Evolutionary conservation across 148 eudicot species (phyloP).

Genomic region (Rhododendron williamsianum): DNA sequence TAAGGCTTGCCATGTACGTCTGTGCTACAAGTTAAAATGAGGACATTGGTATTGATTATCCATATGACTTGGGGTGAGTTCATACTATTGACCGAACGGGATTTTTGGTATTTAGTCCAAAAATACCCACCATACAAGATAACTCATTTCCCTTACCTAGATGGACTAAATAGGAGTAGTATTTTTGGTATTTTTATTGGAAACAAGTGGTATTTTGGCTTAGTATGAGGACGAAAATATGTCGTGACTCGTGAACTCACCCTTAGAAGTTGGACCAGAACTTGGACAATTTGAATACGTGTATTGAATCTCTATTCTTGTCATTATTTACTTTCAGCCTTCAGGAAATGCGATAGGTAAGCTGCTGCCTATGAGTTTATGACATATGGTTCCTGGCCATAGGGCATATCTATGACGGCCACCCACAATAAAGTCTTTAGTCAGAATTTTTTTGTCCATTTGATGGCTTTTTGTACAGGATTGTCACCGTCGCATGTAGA

Average conservation of each 20-base stretch:
- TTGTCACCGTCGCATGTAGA: constrained; percentile 10
- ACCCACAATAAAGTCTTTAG: background rate
- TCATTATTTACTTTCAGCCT: background rate
- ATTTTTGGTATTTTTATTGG: too few relatives aligned
- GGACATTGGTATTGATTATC: background rate
- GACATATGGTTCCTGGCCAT: background rate
- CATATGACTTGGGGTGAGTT: too few relatives aligned
- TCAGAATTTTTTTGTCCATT: background rate
- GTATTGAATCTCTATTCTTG: background rate
- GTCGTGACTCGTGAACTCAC: too few relatives aligned
- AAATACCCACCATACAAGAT: too few relatives aligned
- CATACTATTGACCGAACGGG: too few relatives aligned
- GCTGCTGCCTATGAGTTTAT: background rate
- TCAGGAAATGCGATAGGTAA: background rate
- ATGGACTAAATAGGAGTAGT: too few relatives aligned
- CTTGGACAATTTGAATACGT: background rate
- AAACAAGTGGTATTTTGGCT: too few relatives aligned
- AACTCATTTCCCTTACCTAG: too few relatives aligned
- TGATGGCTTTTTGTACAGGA: constrained; percentile 19
- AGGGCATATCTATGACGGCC: background rate
- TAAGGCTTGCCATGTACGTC: background rate
- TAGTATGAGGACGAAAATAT: too few relatives aligned
- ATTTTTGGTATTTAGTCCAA: too few relatives aligned
- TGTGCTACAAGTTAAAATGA: background rate
- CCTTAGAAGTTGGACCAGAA: background rate